Evolutionary conservation across 139 green algal species (phyloP), one percentile per base, ranked within the genome.

Genomic region (Tetradesmus obliquus): DNA sequence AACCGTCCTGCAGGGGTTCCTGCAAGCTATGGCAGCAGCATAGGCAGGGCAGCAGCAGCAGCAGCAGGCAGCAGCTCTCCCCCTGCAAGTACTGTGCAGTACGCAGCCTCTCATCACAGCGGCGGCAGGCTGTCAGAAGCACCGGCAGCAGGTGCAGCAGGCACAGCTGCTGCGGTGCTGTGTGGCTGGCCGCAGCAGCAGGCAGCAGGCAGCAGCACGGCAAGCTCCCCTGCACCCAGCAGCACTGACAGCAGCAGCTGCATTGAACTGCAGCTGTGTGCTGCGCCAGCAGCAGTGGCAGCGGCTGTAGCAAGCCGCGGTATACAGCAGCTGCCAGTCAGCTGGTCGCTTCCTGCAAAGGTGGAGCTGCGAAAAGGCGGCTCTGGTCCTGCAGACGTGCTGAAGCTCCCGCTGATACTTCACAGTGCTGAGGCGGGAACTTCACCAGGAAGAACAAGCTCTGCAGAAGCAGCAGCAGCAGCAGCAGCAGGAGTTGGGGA

Each of bases 191-290:
- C 71, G 20, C 17, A 72, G 51, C 87, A 71, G 53, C 87, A 85
- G 86, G 17, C n/a, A 83, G 71, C 53, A 72, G 53, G 66, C 58
- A 88, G 84, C 58, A 88, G 20, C n/a, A 53, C 10, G 3, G 22
- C 5, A 19, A 51, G n/a, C 45, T 84, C 79, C 12, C 17, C 82
- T 88, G 3, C 3, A n/a, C 20, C 17, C 60, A 79, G 60, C 85
- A 90, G 85, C 60, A 90, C 62, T n/a, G 45, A 20, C 85, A 82
- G 54, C 81, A 66, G 80, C 87, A 87, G 88, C 88, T 69, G 79
- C 13, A 10, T 86, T 54, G 32, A 90, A 20, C 71, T 90, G 54
- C 86, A 90, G 86, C 69, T 86, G n/a, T 87, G 76, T 69, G 88
- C 76, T 20, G 76, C 88, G 20, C 76, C 88, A 45, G 88, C 88